A percentile compares a stretch with the other conserved stretches of the same genome.
Evolutionary conservation across 1,284 basidiomycete species (phyloP).

Genomic region (Anthracocystis walkeri): DNA sequence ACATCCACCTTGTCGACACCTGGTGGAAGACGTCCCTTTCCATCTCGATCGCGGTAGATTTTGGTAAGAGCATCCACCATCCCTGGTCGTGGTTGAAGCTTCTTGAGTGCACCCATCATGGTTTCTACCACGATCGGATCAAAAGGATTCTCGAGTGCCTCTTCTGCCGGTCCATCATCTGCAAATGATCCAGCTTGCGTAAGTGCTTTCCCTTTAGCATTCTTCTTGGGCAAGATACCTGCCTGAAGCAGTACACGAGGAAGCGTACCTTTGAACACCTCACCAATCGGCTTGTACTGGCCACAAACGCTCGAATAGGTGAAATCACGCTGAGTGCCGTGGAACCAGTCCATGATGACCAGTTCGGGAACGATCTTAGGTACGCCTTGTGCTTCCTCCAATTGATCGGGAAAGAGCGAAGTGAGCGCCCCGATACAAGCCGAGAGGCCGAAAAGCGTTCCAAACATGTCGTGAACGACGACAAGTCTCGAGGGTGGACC

Average conservation of each 20-base stretch:
- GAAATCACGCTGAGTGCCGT: conserved; percentile 60
- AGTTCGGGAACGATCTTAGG: conserved; percentile 55
- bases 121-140: conserved; percentile 31
- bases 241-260: conserved; percentile 58
- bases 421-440: conserved; percentile 49
- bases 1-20: conserved; percentile 39
- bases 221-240: conserved; percentile 43
- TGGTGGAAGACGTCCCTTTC: conserved; percentile 32
- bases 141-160: conserved; percentile 45
- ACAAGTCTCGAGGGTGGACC: conserved; percentile 38
- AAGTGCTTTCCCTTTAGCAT: conserved; percentile 11
- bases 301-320: conserved; percentile 54
- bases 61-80: conserved; percentile 56
- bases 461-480: conserved; percentile 64
- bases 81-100: conserved; percentile 52
- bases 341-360: conserved; percentile 65
- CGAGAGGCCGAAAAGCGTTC: conserved; percentile 56
- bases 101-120: conserved; percentile 55
- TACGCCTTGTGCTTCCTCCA: conserved; percentile 27
- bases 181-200: conserved; percentile 36
- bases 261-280: conserved; percentile 56
- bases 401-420: conserved; percentile 47
- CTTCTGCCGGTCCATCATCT: conserved; percentile 33
- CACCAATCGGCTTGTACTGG: conserved; percentile 53
- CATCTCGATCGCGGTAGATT: conserved; percentile 51